Conservation (phyloP, 225 moss, liverwort and hornwort species). For the Ulota crispa region DNA sequence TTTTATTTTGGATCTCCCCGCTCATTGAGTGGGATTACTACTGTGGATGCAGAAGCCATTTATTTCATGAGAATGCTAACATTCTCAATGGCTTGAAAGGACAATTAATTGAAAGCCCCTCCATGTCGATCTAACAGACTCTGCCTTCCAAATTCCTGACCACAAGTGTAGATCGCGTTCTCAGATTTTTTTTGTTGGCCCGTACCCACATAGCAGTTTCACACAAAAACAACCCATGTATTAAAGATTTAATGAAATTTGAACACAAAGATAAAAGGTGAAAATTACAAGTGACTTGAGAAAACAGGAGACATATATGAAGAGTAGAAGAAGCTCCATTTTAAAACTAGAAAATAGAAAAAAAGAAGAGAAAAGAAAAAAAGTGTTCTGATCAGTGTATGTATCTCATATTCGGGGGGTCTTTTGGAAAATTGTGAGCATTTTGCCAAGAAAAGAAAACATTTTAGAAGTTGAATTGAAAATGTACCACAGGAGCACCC, state of each 20-base stretch:
- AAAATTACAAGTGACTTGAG: no score
- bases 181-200: not conserved
- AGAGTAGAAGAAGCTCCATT: not conserved
- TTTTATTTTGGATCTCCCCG: no score
- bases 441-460: no score
- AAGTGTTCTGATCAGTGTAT: no score
- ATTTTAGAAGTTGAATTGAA: no score
- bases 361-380: not conserved
- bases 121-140: not conserved
- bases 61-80: not conserved
- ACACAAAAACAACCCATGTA: not conserved
- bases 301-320: not conserved
- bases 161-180: conserved; percentile 22
- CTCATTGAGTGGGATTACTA: no score
- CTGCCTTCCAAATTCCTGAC: not conserved
- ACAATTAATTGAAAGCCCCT: not conserved
- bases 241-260: not conserved
- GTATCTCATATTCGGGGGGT: no score
- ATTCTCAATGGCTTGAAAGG: not conserved
- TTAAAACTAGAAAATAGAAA: not conserved
- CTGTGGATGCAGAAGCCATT: not conserved
- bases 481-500: no score
- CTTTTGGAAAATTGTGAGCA: no score
- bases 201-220: not conserved
- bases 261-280: no score